Base-by-base conservation (phyloP, 2,329 filamentous ascomycete species). In the Colletotrichum sp. region DNA sequence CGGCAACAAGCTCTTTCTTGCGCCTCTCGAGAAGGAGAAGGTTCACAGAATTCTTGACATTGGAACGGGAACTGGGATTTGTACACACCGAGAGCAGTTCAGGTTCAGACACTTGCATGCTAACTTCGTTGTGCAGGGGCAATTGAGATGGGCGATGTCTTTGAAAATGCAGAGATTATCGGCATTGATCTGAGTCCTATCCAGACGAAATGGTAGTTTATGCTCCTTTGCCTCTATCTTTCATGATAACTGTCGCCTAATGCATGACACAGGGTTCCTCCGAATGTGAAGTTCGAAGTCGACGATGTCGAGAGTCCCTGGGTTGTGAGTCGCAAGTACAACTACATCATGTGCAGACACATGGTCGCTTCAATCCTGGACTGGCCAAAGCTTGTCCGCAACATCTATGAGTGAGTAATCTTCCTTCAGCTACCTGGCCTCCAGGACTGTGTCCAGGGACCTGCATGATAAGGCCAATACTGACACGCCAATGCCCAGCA, bases 1-100 rank as follows among this genome's bases (percentile, higher is more conserved):
- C 15, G 82, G 84, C 3, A 85, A 84, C 1, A 80, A 81, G 65
- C 82, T 89, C 16, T 85, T 86, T 71, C 83, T 85, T 68, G 84
- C 87, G 32, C 88, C 87, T 2, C 78, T 90, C 4, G 18, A 64
- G 3, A 69, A 16, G 18, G 60, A 64, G 8, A n/a, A 70, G 1
- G 66, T 57, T 2, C 71, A 44, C 13, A 69, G 49, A 2, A 64
- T 74, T 1, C 15, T 74, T 1, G 71, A 70, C 5, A 59, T 73
- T 1, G 57, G 71, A 12, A 73, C 71, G 0, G 71, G 65, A 6
- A 69, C 71, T 8, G 57, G 65, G 3, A 64, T 69, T 8, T 74
- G 57, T 26, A 73, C 21, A 16, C 24, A 5, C 30, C 13, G 18
- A 44, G 15, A 9, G 30, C 13, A 28, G 2, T 4, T 5, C 15